Conservation (phyloP, 2,329 filamentous ascomycete genomes). For the Botrytis deweyae region DNA sequence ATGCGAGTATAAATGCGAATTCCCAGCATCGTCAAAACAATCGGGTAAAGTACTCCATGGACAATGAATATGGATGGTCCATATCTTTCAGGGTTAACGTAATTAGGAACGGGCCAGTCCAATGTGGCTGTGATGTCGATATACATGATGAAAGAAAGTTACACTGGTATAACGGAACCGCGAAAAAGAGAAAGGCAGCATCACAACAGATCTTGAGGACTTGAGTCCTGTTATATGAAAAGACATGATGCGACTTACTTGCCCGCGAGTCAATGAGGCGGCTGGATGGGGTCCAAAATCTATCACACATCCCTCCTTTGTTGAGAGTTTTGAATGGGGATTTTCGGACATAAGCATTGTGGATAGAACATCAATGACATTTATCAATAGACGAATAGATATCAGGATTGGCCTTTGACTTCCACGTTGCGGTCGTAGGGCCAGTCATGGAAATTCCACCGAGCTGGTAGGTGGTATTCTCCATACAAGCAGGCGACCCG, state of each 20-base stretch:
- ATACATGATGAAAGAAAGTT: background rate
- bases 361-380: background rate
- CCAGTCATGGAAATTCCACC: background rate
- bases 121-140: no score
- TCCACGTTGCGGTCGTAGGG: background rate
- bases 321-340: background rate
- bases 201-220: background rate
- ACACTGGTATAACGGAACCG: background rate
- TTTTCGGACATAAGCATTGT: background rate
- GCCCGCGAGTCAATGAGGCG: no score
- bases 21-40: background rate
- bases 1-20: background rate
- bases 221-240: background rate
- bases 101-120: background rate
- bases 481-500: background rate
- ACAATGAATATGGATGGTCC: background rate
- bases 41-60: background rate
- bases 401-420: rapidly evolving
- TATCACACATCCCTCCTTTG: background rate
- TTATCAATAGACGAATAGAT: background rate
- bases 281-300: background rate
- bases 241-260: background rate
- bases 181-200: background rate
- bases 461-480: background rate
- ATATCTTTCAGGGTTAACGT: background rate